Evolutionary conservation across 176 grass and related monocot species (phyloP).

Genomic region (Triticum urartu): DNA sequence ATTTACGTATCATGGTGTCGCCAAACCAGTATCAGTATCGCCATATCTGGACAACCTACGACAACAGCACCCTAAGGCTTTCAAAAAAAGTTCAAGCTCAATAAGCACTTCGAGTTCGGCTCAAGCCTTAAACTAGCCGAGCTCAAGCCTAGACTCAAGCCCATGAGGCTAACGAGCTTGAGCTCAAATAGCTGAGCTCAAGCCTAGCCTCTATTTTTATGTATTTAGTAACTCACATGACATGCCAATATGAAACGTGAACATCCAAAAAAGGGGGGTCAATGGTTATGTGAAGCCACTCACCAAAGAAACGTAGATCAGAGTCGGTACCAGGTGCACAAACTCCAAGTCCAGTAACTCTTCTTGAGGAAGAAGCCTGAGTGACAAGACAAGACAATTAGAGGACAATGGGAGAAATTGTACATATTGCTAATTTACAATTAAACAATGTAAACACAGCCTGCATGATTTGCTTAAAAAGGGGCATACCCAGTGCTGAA

Average conservation of each 20-base stretch:
- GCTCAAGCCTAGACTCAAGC: not conserved
- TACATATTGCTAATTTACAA: constrained; percentile 17
- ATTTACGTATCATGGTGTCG: not conserved
- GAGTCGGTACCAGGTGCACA: constrained; percentile 1
- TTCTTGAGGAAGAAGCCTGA: not conserved
- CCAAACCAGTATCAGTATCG: not conserved
- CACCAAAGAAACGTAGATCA: constrained; percentile 7
- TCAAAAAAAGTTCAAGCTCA: not conserved
- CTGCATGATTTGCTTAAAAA: not conserved
- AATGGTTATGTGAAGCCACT: constrained; percentile 2
- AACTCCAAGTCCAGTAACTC: not conserved
- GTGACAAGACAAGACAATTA: constrained; percentile 22
- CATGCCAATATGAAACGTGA: constrained; percentile 5
- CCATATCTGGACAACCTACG: not conserved
- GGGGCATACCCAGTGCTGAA: no score
- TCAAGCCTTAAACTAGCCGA: not conserved
- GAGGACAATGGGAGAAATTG: not conserved
- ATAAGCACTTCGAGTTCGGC: not conserved
- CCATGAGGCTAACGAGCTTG: not conserved
- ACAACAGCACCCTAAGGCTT: not conserved
- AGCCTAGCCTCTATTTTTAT: not conserved
- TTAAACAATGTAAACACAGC: constrained; percentile 13
- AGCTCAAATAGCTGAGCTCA: not conserved
- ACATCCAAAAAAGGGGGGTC: not conserved
- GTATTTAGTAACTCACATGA: not conserved